These are phyloP conservation scores for Mortierella claussenii DNA, from an alignment of 192 early-diverging fungal genomes.

Conservation along the genomic window DNA sequence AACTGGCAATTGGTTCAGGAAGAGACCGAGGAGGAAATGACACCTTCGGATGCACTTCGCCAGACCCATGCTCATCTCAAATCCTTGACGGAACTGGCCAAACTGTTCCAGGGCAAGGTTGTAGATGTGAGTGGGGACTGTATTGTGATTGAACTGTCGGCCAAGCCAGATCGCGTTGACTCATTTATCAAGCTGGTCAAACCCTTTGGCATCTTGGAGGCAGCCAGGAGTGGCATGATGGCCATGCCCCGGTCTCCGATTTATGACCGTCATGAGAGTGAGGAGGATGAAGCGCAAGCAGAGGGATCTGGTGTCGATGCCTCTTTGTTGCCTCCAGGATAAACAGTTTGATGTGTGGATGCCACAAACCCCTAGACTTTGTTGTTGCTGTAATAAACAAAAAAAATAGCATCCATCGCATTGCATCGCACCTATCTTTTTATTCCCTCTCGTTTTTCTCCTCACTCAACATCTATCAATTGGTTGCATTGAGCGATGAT, in stretches of 20 bases:
- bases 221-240: slow-evolving; percentile 94
- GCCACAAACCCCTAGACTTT: neutral
- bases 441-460: neutral
- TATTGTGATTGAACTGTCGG: slow-evolving; percentile 87
- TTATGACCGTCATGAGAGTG: slow-evolving; percentile 77
- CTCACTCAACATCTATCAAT: neutral
- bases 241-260: slow-evolving; percentile 94
- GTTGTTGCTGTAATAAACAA: neutral
- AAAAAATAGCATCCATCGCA: no score
- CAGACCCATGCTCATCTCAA: slow-evolving; percentile 74
- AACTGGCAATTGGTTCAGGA: slow-evolving; percentile 38
- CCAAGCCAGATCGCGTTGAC: slow-evolving; percentile 89
- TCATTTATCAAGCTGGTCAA: slow-evolving; percentile 93
- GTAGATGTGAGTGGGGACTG: slow-evolving; percentile 89
- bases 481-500: neutral
- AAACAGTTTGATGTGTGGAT: slow-evolving; percentile 30
- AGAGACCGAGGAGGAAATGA: slow-evolving; percentile 30
- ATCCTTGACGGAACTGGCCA: slow-evolving; percentile 83
- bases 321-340: slow-evolving; percentile 93
- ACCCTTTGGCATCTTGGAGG: slow-evolving; percentile 96
- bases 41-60: slow-evolving; percentile 60
- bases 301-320: slow-evolving; percentile 80
- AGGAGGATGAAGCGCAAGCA: slow-evolving; percentile 71
- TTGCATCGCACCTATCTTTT: no score
- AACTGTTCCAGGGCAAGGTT: slow-evolving; percentile 86